Base-by-base conservation (phyloP, 768 basidiomycete genomes). In the Hygrophorus pudorinus region DNA sequence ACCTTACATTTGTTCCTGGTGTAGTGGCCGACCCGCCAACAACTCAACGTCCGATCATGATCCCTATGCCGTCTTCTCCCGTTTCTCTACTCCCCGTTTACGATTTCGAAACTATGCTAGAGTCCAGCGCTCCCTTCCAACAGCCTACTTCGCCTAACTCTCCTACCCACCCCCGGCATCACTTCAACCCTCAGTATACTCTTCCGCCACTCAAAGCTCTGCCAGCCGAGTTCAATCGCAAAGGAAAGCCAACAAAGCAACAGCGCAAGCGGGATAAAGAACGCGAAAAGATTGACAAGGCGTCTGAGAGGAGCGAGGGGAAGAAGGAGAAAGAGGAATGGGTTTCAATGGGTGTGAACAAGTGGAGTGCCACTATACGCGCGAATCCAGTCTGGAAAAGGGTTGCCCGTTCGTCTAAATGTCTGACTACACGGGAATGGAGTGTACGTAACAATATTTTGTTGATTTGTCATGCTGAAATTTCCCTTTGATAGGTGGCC, bases 381-480 rank as follows among this genome's bases (percentile, higher is more conserved):
- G 78, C 83, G 24, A 92, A 91, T 57, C 88, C 89, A 2, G 68
- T 86, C 16, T 76, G 79, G 65, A 79, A 72, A 58, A 78, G 72
- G 51, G 72, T 89, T 9, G 64, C 80, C 34, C 72, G 78, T 42
- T 77, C 87, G 11, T 69, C 74, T 5, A 92, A 92, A 59, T 88
- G 84, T 49, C 53, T 92, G 48, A 87, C 69, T 43, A 85, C 83
- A 8, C 73, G 73, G 31, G 87, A 92, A 47, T 92, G 89, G 89
- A 71, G 72, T 62, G 88, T 88, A 68, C 53, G 84, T 67, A n/a
- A 45, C 13, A 12, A 28, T 48, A 27, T 11, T 16, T 40, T 37
- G 4, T 38, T 16, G 13, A 11, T 37, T 35, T n/a, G 27, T 41
- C 37, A 33, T 27, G 24, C 13, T 46, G 11, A 34, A 27, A 46